A percentile compares a stretch with the other conserved stretches of the same genome.
These are phyloP conservation scores for Blastosporella zonata DNA, from an alignment of 1,284 basidiomycete genomes.

Conservation along the genomic window DNA sequence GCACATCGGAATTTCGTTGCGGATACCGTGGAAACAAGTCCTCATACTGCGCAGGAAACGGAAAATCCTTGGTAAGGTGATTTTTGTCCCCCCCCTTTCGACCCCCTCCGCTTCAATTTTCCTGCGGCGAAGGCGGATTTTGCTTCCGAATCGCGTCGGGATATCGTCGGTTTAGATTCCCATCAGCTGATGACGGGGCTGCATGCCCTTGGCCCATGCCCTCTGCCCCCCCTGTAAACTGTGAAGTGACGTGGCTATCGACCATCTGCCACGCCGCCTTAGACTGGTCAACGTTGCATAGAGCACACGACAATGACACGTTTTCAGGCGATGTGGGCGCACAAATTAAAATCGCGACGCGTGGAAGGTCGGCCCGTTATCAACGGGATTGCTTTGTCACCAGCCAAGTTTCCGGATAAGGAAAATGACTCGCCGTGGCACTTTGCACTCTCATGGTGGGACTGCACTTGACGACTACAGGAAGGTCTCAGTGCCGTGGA, in stretches of 20 bases:
- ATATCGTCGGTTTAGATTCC: constrained; percentile 3
- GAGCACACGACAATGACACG: constrained; percentile 6
- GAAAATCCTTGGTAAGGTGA: background rate
- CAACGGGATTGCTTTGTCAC: constrained; percentile 13
- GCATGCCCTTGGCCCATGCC: constrained; percentile 11
- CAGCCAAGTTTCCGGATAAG: constrained; percentile 1
- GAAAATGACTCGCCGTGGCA: constrained; percentile 18
- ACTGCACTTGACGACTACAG: background rate
- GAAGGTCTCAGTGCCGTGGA: no score
- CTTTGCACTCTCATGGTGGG: background rate
- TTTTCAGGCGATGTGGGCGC: background rate
- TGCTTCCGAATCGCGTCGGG: constrained; percentile 2
- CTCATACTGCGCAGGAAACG: background rate
- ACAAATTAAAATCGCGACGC: background rate
- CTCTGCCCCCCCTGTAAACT: constrained; percentile 3
- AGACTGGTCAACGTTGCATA: background rate
- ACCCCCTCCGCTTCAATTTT: background rate
- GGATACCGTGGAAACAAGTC: background rate
- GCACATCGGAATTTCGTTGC: background rate
- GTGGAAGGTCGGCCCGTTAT: constrained; percentile 7
- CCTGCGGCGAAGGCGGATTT: background rate
- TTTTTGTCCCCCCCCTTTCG: background rate
- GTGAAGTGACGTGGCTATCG: background rate
- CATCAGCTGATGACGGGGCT: constrained; percentile 9
- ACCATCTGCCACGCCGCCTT: background rate